Percentiles rank a stretch among this genome's conserved stretches.
Evolutionary conservation across 352 stramenopile genomes (phyloP).

Genomic region (Phytopythium delawarense): DNA sequence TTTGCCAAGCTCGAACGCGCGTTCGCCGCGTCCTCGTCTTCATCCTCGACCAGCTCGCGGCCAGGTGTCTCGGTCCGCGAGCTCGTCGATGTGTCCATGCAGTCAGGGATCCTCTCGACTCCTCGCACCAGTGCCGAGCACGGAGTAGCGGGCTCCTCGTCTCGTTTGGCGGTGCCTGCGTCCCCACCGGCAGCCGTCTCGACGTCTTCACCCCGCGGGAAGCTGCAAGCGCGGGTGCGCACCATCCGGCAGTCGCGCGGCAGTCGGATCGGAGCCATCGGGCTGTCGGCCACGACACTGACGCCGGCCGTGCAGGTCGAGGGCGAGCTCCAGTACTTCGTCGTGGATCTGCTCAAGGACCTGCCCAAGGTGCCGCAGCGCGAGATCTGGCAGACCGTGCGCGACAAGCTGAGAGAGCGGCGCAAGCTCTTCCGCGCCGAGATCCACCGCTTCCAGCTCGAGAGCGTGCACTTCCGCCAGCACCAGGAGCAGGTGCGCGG

Average conservation of each 20-base stretch:
- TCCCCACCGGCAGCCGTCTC: not conserved
- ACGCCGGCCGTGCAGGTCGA: slow-evolving; percentile 19
- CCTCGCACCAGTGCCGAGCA: not conserved
- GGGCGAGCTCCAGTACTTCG: slow-evolving; percentile 49
- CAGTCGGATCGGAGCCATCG: not conserved
- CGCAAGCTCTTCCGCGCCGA: slow-evolving; percentile 55
- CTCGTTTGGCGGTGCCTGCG: not conserved
- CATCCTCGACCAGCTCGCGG: not conserved
- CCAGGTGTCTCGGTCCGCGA: slow-evolving; percentile 14
- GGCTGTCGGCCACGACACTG: slow-evolving; percentile 9
- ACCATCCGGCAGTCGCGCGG: slow-evolving; percentile 21
- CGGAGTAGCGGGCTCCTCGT: not conserved
- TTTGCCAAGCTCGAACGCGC: slow-evolving; percentile 51
- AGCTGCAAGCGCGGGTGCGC: slow-evolving; percentile 23
- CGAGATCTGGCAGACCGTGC: slow-evolving; percentile 41
- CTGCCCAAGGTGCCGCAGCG: slow-evolving; percentile 36
- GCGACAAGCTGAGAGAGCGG: slow-evolving; percentile 52
- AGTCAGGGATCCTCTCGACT: slow-evolving; percentile 18
- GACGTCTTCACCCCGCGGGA: slow-evolving; percentile 11
- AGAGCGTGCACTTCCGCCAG: slow-evolving; percentile 45
- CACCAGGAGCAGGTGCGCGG: slow-evolving; percentile 46
- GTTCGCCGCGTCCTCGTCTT: slow-evolving; percentile 2
- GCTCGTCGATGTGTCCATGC: slow-evolving; percentile 29
- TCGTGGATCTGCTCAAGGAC: slow-evolving; percentile 64
- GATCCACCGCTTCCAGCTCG: slow-evolving; percentile 61